Base-by-base conservation (phyloP, 139 green algal species). In the Picochlorum sp. region DNA sequence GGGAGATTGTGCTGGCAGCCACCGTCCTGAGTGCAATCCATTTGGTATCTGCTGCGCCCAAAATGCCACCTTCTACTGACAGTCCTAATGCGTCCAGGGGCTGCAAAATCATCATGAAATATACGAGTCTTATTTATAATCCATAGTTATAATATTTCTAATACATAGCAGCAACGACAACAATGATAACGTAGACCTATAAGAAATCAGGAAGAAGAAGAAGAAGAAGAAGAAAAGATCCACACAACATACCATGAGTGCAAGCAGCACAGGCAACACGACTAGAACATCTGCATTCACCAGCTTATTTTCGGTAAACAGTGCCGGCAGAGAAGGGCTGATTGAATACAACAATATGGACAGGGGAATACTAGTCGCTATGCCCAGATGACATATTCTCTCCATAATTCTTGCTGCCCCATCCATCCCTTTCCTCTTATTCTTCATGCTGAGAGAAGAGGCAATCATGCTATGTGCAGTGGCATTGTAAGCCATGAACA, bases 61-160 rank as follows among this genome's bases (percentile, higher is more conserved):
- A 31, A 37, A 75, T 37, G 31, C 68, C 68, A 32, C 68, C 68
- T 55, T 75, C 68, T 40, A 75, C 61, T 20, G 66, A 50, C 1
- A 32, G 40, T 30, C 60, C 68, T 40, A 69, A 20, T 8, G 68
- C 68, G 22, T 75, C 68, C 33, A 75, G 35, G 6, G 68, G 68
- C 64, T 70, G 55, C 43, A 53, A 8, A 37, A 16, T n/a, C n/a
- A 57, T 16, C 1, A 25, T 47, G 18, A 47, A 25, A 25, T 18
- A 47, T 25, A 47, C 18, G 39, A 18, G 39, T 18, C 18, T 47
- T 25, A 18, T 47, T 18, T 25, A 18, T 47, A 47, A 18, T 25
- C 18, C 18, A 25, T 47, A 25, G 18, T 47, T 47, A 18, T 47
- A 25, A 18, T 47, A 25, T 47, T 47, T 47, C 18, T 47, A 25